Conservation (phyloP, 495 filamentous ascomycete species). For the Neurospora terricola region DNA sequence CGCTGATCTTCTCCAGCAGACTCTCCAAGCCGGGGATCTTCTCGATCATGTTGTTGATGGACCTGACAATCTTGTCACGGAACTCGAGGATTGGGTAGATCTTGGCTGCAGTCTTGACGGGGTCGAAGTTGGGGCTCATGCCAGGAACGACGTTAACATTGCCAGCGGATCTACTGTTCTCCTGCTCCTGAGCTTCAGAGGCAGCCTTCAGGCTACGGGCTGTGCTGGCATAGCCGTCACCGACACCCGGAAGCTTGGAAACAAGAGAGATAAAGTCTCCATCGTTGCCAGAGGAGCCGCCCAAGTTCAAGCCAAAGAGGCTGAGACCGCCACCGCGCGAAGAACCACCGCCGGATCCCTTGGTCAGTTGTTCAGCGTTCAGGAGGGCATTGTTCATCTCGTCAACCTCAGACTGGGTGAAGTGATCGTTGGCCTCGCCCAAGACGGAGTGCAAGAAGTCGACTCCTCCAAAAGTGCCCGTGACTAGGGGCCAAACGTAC, state of each 20-base stretch:
- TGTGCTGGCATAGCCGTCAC: constrained; percentile 59
- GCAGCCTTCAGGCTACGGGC: constrained; percentile 64
- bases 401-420: constrained; percentile 90
- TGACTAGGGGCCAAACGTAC: constrained; percentile 76
- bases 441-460: constrained; percentile 97
- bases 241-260: constrained; percentile 67
- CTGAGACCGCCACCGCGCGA: constrained; percentile 12
- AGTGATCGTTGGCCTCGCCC: constrained; percentile 89
- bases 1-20: constrained; percentile 80
- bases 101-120: constrained; percentile 65
- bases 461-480: constrained; percentile 78
- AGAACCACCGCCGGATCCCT: not conserved
- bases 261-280: constrained; percentile 59
- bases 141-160: constrained; percentile 49
- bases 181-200: constrained; percentile 64
- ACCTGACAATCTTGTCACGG: constrained; percentile 81
- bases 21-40: constrained; percentile 85
- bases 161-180: constrained; percentile 33
- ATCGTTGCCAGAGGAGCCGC: constrained; percentile 16
- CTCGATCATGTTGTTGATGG: constrained; percentile 72
- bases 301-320: constrained; percentile 28
- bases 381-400: constrained; percentile 71
- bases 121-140: constrained; percentile 69
- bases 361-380: constrained; percentile 34
- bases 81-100: constrained; percentile 95